These are phyloP conservation scores for Adiantum capillusveneris DNA, from an alignment of 75 land plant species.

Conservation along the genomic window DNA sequence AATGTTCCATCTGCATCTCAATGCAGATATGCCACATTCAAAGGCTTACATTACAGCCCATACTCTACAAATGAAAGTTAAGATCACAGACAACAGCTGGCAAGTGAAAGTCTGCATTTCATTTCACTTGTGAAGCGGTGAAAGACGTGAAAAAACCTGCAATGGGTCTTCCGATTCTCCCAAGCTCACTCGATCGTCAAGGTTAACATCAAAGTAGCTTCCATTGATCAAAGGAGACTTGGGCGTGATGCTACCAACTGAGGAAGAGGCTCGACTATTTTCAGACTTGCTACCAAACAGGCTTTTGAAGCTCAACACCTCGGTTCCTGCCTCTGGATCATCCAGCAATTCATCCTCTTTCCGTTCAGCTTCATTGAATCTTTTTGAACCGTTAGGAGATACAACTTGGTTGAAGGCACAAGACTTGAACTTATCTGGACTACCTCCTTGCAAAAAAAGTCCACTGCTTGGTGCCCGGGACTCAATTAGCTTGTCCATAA, in stretches of 20 bases:
- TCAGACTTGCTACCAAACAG: conserved; percentile 20
- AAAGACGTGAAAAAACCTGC: conserved; percentile 14
- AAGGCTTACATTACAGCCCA: too few species aligned
- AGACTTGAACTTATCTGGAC: conserved; percentile 26
- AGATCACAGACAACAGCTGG: too few species aligned
- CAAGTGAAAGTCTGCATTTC: too few species aligned
- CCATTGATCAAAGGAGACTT: conserved; percentile 21
- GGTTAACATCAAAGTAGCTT: conserved; percentile 20
- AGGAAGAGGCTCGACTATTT: conserved; percentile 25
- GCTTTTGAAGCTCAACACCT: conserved; percentile 17
- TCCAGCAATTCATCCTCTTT: background rate
- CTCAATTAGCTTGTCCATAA: conserved; percentile 46
- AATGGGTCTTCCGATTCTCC: conserved; percentile 21
- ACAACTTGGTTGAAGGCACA: conserved; percentile 8
- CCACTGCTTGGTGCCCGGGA: conserved; percentile 20
- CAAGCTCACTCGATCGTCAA: conserved; percentile 20
- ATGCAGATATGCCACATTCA: too few species aligned
- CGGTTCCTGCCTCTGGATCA: background rate
- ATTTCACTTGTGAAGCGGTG: too few species aligned
- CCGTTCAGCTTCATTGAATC: background rate
- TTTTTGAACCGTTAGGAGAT: background rate
- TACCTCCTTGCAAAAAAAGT: conserved; percentile 13
- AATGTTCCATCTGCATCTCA: too few species aligned
- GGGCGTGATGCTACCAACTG: conserved; percentile 47
- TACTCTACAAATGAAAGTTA: too few species aligned